phyloP scores from a whole-genome alignment of 345 rosid species.

The Diplotaxis tenuifolia region DNA sequence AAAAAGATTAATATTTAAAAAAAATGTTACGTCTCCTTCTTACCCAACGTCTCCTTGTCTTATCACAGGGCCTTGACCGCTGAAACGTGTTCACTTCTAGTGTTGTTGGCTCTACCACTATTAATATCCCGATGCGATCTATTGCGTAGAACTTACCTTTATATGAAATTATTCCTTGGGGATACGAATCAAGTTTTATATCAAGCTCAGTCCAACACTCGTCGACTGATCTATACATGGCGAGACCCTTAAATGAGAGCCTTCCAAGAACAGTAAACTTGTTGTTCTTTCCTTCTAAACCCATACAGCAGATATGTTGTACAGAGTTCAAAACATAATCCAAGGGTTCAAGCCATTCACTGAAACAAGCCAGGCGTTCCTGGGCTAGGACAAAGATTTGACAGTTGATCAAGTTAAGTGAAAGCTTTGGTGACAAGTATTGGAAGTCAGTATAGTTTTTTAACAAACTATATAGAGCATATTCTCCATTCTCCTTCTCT shows the following conservation, averaged over 20 bases:
- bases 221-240: slow-evolving; percentile 12
- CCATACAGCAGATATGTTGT: background rate
- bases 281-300: background rate
- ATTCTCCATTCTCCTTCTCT: slow-evolving; percentile 4
- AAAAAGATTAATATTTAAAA: too few relatives aligned
- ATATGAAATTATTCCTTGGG: background rate
- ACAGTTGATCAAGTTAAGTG: slow-evolving; percentile 16
- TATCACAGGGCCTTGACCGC: slow-evolving; percentile 6
- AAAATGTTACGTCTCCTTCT: too few relatives aligned
- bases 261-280: background rate
- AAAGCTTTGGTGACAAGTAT: background rate
- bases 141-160: slow-evolving; percentile 19
- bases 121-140: slow-evolving; percentile 2
- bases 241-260: background rate
- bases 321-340: too few relatives aligned
- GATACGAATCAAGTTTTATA: background rate
- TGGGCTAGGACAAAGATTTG: slow-evolving; percentile 10
- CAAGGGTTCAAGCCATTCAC: too few relatives aligned
- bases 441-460: background rate
- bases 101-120: slow-evolving; percentile 12
- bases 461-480: slow-evolving; percentile 5
- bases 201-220: slow-evolving; percentile 21
- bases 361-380: slow-evolving; percentile 18
- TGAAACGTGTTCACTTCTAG: slow-evolving; percentile 9
- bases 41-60: slow-evolving; percentile 25